phyloP scores from a whole-genome alignment of 2,329 filamentous ascomycete species.

The Botrytis galanthina region DNA sequence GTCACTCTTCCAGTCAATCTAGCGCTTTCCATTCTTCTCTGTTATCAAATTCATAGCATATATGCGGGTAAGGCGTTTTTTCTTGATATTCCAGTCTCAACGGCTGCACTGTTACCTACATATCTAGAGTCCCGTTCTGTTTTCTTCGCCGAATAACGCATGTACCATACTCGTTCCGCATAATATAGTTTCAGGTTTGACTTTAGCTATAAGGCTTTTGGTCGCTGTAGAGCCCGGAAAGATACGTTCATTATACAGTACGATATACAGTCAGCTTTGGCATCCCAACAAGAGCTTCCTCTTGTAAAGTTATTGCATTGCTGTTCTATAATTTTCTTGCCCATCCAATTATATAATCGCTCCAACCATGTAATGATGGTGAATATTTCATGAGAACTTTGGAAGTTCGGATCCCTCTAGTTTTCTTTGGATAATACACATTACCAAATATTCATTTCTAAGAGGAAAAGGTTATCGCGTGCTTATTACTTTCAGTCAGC shows the following conservation, averaged over 20 bases:
- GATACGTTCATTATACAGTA: not conserved
- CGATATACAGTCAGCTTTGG: too few species aligned
- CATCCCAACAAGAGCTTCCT: not conserved
- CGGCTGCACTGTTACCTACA: rapidly evolving
- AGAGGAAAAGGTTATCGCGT: not conserved
- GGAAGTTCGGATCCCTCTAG: not conserved
- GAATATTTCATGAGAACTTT: too few species aligned
- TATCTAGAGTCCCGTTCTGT: not conserved
- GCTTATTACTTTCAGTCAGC: too few species aligned
- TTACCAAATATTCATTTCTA: not conserved
- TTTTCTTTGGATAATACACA: not conserved
- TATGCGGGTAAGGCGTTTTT: not conserved
- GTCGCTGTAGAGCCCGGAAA: not conserved
- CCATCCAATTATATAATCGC: rapidly evolving
- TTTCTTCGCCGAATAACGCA: not conserved
- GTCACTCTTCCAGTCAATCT: not conserved
- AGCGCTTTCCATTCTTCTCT: not conserved
- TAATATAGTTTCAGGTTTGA: not conserved
- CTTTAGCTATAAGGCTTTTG: not conserved
- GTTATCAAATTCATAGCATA: not conserved
- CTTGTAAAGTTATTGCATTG: not conserved
- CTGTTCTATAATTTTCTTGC: rapidly evolving
- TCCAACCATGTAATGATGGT: not conserved
- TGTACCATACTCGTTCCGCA: not conserved
- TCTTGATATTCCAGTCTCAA: not conserved